Conservation (phyloP, 2,329 filamentous ascomycete genomes). For the Xylaria sp. region DNA sequence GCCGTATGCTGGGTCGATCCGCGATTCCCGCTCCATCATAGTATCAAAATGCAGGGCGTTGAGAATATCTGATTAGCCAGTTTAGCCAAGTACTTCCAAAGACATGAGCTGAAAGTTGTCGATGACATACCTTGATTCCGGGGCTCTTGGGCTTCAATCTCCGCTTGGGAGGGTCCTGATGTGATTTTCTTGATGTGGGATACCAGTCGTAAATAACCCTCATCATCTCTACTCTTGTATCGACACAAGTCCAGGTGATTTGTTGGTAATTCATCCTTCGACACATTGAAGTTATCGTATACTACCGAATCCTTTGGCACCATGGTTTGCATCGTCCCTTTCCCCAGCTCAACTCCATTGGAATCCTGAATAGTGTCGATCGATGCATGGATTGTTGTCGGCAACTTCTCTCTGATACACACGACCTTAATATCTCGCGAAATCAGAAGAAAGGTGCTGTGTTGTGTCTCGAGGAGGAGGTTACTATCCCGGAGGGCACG, state of each 20-base stretch:
- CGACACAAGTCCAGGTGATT: slow-evolving; percentile 44
- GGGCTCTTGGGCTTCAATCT: slow-evolving; percentile 44
- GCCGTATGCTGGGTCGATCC: slow-evolving; percentile 51
- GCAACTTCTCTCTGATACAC: slow-evolving; percentile 45
- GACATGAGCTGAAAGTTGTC: neutral
- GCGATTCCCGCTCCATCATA: slow-evolving; percentile 47
- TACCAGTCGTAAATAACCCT: slow-evolving; percentile 42
- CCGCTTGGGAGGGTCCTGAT: slow-evolving; percentile 41
- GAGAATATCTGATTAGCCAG: slow-evolving; percentile 42
- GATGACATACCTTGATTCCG: slow-evolving; percentile 46
- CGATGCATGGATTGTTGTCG: slow-evolving; percentile 41
- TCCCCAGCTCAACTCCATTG: slow-evolving; percentile 43
- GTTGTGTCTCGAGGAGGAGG: slow-evolving; percentile 45
- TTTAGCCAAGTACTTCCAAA: neutral
- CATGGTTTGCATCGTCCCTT: slow-evolving; percentile 44
- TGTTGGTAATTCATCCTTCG: slow-evolving; percentile 42
- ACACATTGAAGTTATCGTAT: slow-evolving; percentile 47
- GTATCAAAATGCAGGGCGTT: slow-evolving; percentile 47
- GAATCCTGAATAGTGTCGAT: slow-evolving; percentile 39
- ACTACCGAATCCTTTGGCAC: slow-evolving; percentile 43
- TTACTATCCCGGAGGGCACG: slow-evolving; percentile 42
- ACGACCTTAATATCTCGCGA: slow-evolving; percentile 48
- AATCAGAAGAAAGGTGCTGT: slow-evolving; percentile 45
- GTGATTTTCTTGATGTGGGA: slow-evolving; percentile 44
- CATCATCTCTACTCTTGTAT: slow-evolving; percentile 44